These are phyloP conservation scores for Sphagnum tenellum DNA, from an alignment of 225 moss, liverwort and hornwort genomes.

Conservation along the genomic window DNA sequence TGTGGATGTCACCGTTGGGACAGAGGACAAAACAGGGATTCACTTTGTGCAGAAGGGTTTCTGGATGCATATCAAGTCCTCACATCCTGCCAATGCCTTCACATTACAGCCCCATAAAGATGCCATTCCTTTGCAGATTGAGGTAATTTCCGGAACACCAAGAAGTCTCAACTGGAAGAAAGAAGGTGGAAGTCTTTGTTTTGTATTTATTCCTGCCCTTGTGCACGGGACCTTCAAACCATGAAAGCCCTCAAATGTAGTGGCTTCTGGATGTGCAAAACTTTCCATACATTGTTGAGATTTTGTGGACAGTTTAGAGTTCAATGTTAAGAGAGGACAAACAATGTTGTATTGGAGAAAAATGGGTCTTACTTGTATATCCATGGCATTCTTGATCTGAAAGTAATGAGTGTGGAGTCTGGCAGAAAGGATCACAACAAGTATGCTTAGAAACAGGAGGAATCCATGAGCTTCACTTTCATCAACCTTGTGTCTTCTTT, in stretches of 20 bases:
- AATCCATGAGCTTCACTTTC: conserved; percentile 62
- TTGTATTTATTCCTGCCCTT: too few relatives aligned
- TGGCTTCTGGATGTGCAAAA: too few relatives aligned
- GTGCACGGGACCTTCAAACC: too few relatives aligned
- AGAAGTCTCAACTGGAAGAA: background rate
- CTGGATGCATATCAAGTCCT: conserved; percentile 65
- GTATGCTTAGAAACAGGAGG: conserved; percentile 59
- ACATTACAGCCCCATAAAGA: conserved; percentile 56
- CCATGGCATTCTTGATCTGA: background rate
- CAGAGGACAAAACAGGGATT: conserved; percentile 45
- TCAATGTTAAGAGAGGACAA: too few relatives aligned
- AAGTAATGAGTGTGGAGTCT: background rate
- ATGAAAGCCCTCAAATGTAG: too few relatives aligned
- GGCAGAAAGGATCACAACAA: conserved; percentile 76
- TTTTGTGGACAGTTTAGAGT: too few relatives aligned
- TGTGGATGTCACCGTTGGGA: conserved; percentile 54
- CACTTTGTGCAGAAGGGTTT: conserved; percentile 66
- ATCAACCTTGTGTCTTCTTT: conserved; percentile 69
- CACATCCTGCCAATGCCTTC: conserved; percentile 59
- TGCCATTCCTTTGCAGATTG: conserved; percentile 44
- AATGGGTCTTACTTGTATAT: too few relatives aligned
- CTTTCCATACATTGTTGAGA: too few relatives aligned
- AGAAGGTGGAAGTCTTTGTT: background rate
- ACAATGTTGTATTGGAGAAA: too few relatives aligned
- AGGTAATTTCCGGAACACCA: conserved; percentile 18